phyloP scores from a whole-genome alignment of 2,329 filamentous ascomycete species.

The Clonostachys byssicola region DNA sequence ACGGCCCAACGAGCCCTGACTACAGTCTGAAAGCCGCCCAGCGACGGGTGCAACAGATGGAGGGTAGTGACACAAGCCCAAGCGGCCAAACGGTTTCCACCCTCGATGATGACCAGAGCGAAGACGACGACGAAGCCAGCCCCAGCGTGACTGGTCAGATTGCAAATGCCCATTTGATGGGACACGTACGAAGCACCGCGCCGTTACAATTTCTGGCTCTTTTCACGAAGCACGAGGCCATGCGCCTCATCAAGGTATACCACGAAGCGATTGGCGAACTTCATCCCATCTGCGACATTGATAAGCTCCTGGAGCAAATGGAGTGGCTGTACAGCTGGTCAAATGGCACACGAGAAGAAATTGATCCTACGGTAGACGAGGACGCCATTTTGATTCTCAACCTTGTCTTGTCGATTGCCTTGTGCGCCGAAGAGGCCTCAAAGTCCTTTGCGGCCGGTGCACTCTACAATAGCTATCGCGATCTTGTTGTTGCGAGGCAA shows the following conservation, averaged over 20 bases:
- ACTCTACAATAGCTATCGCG: conserved; percentile 1
- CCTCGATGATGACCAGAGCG: neutral
- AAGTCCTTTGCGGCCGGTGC: neutral
- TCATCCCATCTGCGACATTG: conserved; percentile 1
- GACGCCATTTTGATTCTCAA: conserved; percentile 5
- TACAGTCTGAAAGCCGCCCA: conserved; percentile 16
- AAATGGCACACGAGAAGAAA: neutral
- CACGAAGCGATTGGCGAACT: neutral
- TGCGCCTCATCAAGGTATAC: neutral
- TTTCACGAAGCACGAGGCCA: neutral
- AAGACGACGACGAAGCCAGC: neutral
- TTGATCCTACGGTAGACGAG: conserved; percentile 1
- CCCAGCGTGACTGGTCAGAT: neutral
- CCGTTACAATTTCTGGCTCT: neutral
- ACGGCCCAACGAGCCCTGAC: conserved; percentile 16
- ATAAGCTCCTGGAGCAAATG: neutral
- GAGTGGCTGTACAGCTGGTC: no score
- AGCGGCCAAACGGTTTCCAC: neutral
- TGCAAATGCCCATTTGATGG: neutral
- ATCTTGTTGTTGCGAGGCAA: conserved; percentile 1
- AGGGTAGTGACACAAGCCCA: neutral
- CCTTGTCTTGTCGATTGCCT: conserved; percentile 5
- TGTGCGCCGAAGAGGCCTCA: conserved; percentile 4
- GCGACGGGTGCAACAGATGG: conserved; percentile 7
- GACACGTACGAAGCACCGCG: neutral